Evolutionary conservation across 73 alveolate species (phyloP).

Genomic region (Symbiodinium natans): DNA sequence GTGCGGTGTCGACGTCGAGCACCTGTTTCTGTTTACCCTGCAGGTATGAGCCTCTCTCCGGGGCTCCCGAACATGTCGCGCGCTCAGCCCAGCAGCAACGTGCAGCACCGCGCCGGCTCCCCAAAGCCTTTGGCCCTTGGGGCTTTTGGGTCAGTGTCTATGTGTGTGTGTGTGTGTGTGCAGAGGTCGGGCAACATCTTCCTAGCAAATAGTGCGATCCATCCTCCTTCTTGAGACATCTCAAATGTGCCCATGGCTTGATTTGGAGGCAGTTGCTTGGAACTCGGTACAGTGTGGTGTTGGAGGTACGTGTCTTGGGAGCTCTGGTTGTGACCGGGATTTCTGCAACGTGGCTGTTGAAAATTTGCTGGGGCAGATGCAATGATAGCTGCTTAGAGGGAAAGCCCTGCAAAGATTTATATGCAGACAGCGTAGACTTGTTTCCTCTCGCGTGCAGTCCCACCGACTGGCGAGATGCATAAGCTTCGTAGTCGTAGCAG

Average conservation of each 20-base stretch:
- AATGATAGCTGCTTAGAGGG: too few relatives aligned
- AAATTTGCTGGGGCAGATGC: too few relatives aligned
- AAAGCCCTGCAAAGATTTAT: background rate
- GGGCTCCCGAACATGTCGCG: conserved; percentile 3
- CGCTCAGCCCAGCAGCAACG: background rate
- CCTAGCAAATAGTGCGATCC: conserved; percentile 46
- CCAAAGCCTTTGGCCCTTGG: too few relatives aligned
- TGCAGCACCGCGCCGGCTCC: too few relatives aligned
- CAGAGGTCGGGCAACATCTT: conserved; percentile 74
- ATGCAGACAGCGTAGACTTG: background rate
- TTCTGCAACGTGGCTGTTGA: background rate
- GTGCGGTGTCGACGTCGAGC: background rate
- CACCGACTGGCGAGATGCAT: conserved; percentile 2
- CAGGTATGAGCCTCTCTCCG: conserved; percentile 23
- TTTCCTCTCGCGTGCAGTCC: background rate
- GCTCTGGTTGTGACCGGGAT: background rate
- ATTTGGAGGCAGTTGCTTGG: background rate
- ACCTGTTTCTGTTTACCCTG: too few relatives aligned
- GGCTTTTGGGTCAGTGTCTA: too few relatives aligned
- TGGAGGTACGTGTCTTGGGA: background rate
- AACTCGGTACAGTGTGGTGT: background rate
- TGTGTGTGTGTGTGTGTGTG: too few relatives aligned
- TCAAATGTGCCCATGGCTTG: background rate
- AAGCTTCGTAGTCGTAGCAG: background rate
- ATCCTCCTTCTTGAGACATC: conserved; percentile 36